A percentile compares a stretch with the other conserved stretches of the same genome.
Conservation (phyloP, 2,329 filamentous ascomycete species). For the Penicillium sp. region DNA sequence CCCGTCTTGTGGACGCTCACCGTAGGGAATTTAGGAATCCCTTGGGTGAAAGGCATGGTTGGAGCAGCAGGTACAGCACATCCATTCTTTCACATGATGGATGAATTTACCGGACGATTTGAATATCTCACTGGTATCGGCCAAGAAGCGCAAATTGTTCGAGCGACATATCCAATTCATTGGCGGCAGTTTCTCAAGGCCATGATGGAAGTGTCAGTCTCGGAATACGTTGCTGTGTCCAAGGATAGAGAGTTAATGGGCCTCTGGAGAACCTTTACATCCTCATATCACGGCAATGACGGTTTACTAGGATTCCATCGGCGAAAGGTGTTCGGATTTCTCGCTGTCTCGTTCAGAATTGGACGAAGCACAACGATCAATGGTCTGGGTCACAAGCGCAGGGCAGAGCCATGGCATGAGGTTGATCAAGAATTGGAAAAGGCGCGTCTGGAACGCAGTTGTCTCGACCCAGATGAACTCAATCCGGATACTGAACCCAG, state of each 20-base stretch:
- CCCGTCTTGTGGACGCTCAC: neutral
- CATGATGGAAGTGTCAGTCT: neutral
- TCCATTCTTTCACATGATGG: neutral
- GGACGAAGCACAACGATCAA: neutral
- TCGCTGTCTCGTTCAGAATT: neutral
- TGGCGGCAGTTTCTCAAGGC: neutral
- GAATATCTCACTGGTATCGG: neutral
- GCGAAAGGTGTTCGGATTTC: neutral
- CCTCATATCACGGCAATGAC: neutral
- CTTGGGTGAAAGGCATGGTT: neutral
- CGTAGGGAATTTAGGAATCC: neutral
- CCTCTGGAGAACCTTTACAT: neutral
- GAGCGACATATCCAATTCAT: neutral
- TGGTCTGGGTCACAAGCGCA: neutral
- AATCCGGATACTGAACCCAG: neutral
- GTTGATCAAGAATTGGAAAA: neutral
- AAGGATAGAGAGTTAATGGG: neutral
- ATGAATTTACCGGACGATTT: neutral
- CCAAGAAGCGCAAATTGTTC: neutral
- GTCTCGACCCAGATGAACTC: neutral
- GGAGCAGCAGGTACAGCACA: neutral
- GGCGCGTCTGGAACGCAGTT: neutral
- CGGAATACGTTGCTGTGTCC: neutral
- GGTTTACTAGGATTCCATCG: neutral
- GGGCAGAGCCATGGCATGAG: neutral